Conservation (phyloP, 257 asterid genomes). For the Marsdenia floribunda region DNA sequence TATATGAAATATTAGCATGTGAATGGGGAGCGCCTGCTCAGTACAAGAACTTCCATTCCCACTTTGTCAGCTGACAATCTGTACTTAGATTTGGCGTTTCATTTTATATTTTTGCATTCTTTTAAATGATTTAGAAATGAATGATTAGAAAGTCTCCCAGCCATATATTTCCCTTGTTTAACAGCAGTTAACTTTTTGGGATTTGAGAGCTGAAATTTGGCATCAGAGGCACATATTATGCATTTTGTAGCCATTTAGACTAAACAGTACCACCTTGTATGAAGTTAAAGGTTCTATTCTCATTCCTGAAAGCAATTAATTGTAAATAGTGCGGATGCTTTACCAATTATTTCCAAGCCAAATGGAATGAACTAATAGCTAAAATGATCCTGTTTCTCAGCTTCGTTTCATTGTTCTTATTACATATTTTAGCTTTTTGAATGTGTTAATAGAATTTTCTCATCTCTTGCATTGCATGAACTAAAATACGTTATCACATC, state of each 20-base stretch:
- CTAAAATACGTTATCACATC: not conserved
- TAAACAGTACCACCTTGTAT: not conserved
- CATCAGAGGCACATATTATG: not conserved
- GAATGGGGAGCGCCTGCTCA: not conserved
- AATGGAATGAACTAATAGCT: not conserved
- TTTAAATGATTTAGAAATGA: too few species aligned
- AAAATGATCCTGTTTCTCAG: not conserved
- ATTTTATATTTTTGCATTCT: not conserved
- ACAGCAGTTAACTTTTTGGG: not conserved
- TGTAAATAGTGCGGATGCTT: not conserved
- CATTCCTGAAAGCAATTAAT: not conserved
- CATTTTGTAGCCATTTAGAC: not conserved
- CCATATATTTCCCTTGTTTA: not conserved
- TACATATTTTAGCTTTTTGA: not conserved
- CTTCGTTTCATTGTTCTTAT: not conserved
- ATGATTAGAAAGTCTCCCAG: not conserved
- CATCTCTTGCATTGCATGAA: not conserved
- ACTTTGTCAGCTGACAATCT: not conserved
- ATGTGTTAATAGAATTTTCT: not conserved
- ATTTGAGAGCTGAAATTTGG: not conserved
- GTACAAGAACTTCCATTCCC: not conserved
- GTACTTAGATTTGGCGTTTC: not conserved
- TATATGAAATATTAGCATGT: not conserved
- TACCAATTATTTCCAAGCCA: not conserved
- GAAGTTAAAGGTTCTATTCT: not conserved